phyloP scores from a whole-genome alignment of 1,284 basidiomycete species.

The Apiotrichum akiyoshidainum region DNA sequence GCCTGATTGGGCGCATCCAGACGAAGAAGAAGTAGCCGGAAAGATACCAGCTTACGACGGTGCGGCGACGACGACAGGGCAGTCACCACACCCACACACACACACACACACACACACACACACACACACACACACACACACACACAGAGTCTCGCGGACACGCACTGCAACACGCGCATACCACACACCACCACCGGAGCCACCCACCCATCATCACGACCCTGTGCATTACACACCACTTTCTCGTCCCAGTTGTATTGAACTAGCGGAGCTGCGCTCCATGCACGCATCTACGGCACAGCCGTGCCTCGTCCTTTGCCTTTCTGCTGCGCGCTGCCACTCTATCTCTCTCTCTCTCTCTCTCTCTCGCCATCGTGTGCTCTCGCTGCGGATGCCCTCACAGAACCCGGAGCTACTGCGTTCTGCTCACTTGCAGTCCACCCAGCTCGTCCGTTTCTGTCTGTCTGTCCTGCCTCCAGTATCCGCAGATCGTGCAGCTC shows the following conservation, averaged over 20 bases:
- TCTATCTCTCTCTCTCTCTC: no score
- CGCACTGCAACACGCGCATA: neutral
- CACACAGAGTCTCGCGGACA: no score
- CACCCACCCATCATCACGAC: neutral
- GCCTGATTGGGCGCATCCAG: conserved; percentile 8
- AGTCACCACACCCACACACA: neutral
- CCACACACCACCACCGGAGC: neutral
- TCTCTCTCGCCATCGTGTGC: no score
- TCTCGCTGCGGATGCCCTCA: no score
- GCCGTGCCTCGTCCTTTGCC: no score
- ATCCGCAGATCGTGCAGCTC: no score
- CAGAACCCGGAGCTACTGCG: no score
- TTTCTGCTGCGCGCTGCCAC: no score
- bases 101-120: neutral
- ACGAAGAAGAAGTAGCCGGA: conserved; percentile 5
- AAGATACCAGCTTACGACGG: neutral
- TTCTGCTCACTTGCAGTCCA: no score
- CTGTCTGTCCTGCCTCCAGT: no score
- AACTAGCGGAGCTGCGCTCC: neutral
- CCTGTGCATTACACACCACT: neutral
- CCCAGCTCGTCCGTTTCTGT: no score
- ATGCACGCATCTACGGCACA: conserved; percentile 1
- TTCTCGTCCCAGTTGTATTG: neutral
- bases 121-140: neutral
- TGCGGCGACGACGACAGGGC: neutral